phyloP scores from a whole-genome alignment of 108 stramenopile species.

The Heterococcus sp. region DNA sequence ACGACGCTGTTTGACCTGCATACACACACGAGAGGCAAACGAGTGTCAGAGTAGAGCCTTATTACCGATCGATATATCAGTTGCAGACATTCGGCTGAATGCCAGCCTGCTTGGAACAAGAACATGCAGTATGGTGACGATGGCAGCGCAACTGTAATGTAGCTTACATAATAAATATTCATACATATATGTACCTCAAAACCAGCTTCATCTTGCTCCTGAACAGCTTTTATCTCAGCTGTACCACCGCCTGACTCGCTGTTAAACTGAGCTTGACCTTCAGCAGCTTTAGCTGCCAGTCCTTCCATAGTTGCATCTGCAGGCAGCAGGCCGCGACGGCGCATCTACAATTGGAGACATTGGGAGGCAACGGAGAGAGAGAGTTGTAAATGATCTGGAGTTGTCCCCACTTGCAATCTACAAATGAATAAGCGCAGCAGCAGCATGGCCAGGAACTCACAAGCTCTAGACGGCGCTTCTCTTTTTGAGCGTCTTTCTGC shows the following conservation, averaged over 20 bases:
- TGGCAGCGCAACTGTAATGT: too few relatives aligned
- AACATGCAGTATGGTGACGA: too few relatives aligned
- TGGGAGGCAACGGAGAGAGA: neutral
- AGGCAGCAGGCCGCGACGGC: neutral
- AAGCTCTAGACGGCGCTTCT: constrained; percentile 31
- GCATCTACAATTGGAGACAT: neutral
- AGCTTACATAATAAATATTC: too few relatives aligned
- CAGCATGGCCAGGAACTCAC: constrained; percentile 12
- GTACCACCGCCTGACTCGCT: too few relatives aligned
- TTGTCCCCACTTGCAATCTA: neutral
- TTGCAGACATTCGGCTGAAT: too few relatives aligned
- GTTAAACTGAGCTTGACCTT: neutral
- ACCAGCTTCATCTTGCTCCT: too few relatives aligned
- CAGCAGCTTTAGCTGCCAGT: neutral
- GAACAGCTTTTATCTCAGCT: too few relatives aligned
- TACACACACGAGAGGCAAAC: too few relatives aligned
- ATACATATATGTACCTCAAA: too few relatives aligned
- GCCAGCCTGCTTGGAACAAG: too few relatives aligned
- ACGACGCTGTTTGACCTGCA: neutral
- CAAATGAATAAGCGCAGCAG: neutral
- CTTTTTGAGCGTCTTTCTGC: constrained; percentile 53
- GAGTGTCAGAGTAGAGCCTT: too few relatives aligned
- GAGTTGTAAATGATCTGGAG: neutral
- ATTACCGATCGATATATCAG: too few relatives aligned
- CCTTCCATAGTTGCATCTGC: neutral